Evolutionary conservation across 768 basidiomycete genomes (phyloP), one percentile per base, ranked within the genome.

Genomic region (Pleurotus tuoliensis): DNA sequence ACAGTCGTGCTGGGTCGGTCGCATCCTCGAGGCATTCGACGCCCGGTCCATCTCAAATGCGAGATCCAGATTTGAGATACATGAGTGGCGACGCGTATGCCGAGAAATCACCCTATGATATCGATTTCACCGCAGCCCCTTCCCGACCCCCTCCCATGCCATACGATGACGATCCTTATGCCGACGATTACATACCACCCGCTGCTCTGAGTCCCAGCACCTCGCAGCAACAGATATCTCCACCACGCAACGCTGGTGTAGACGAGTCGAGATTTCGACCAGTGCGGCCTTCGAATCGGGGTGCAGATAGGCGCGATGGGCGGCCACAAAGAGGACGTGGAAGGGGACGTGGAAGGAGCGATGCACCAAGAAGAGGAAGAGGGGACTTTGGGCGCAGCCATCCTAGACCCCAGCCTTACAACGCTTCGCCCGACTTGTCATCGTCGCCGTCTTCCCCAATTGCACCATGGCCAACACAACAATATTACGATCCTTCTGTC

Each of bases 121-220:
- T 85, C 57, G 82, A 86, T 62, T 83, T 80, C 55, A 66, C 72
- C 22, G 73, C 76, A 39, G 78, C 79, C 15, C 78, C 83, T 7
- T 80, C 82, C 12, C 81, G 89, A 51, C 87, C 88, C 20, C 63
- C 78, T 13, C 90, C 90, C 4, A 72, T 82, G 38, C 87, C 90
- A 24, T 92, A 92, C 63, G 88, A 92, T 57, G 51, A 53, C 24
- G 90, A 92, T 61, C 90, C 90, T 8, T 91, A 91, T 65, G 76
- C 83, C 16, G 82, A 84, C 25, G 64, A 66, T 34, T 76, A 76
- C 48, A 63, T 64, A 18, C 61, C 64, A 39, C 63, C 24, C 13
- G 9, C 30, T 34, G 30, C 30, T 9, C 30, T 9, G 30, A 34
- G 30, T 11, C 30, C 30, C 30, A 37, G 34, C 53, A 53, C 9